Percentiles rank a stretch among this genome's conserved stretches.
phyloP scores from a whole-genome alignment of 2,329 filamentous ascomycete species.

The Dendrostoma leiphaemia region DNA sequence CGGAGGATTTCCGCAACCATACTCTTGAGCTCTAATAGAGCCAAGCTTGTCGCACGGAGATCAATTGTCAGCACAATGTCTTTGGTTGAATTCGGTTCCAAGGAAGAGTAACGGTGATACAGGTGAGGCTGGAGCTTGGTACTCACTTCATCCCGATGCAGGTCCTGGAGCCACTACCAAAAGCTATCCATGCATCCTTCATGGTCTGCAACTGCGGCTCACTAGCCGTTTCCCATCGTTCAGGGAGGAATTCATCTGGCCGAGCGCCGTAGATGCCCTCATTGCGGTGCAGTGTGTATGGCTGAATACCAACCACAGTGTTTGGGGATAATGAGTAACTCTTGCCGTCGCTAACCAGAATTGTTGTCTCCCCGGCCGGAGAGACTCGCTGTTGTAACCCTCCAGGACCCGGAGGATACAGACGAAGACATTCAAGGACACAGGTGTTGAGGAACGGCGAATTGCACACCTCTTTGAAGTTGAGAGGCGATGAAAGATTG shows the following conservation, averaged over 20 bases:
- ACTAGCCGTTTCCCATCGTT: not conserved
- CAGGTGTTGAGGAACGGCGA: not conserved
- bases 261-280: not conserved
- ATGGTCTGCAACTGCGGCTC: not conserved
- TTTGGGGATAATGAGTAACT: not conserved
- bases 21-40: not conserved
- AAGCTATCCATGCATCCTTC: not conserved
- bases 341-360: not conserved
- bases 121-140: too few relatives aligned
- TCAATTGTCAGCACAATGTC: too few relatives aligned
- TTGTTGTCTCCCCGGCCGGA: not conserved
- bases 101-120: too few relatives aligned
- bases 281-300: not conserved
- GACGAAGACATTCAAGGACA: not conserved
- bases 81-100: too few relatives aligned
- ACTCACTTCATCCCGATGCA: not conserved
- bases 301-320: not conserved
- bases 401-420: not conserved
- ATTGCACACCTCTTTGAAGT: not conserved
- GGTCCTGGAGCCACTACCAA: not conserved
- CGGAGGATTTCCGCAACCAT: not conserved
- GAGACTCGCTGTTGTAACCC: not conserved
- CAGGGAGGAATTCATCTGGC: not conserved
- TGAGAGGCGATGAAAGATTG: not conserved
- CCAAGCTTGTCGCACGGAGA: not conserved